Percentiles rank a stretch among this genome's conserved stretches.
Conservation (phyloP, 2,329 filamentous ascomycete species). For the Thielaviopsis ethacetica region DNA sequence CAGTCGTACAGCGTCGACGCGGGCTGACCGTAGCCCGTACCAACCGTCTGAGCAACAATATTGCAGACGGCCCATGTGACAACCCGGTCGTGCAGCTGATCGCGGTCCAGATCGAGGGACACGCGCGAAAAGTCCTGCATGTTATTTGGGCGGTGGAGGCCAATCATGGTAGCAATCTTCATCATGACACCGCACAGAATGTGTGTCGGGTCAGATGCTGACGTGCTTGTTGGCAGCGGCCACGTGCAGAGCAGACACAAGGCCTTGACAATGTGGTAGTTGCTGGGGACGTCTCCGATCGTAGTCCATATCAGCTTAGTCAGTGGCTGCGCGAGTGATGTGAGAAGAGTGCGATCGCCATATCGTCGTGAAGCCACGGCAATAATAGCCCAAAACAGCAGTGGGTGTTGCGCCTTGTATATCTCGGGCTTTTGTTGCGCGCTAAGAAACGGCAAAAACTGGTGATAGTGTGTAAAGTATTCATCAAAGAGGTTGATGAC, state of each 20-base stretch:
- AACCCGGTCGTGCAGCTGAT: constrained; percentile 63
- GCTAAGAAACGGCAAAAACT: constrained; percentile 61
- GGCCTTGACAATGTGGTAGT: constrained; percentile 67
- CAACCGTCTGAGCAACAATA: constrained; percentile 64
- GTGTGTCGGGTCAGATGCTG: constrained; percentile 64
- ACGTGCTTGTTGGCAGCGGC: constrained; percentile 70
- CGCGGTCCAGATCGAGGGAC: constrained; percentile 57
- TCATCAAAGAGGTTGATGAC: constrained; percentile 52
- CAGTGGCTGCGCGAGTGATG: constrained; percentile 49
- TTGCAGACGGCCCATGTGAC: constrained; percentile 77
- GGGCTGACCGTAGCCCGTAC: constrained; percentile 71
- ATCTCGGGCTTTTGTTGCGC: constrained; percentile 49
- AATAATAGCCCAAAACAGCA: constrained; percentile 76
- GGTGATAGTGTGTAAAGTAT: constrained; percentile 62
- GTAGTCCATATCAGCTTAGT: constrained; percentile 62
- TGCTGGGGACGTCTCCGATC: constrained; percentile 60
- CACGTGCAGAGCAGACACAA: constrained; percentile 66
- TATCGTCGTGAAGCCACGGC: constrained; percentile 61
- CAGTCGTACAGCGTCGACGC: constrained; percentile 64
- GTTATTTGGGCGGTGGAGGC: constrained; percentile 64
- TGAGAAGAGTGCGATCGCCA: constrained; percentile 46
- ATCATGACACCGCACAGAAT: constrained; percentile 74
- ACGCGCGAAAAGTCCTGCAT: constrained; percentile 71
- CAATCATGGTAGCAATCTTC: constrained; percentile 72
- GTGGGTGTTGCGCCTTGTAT: constrained; percentile 59